Percentiles rank a stretch among this genome's conserved stretches.
These are phyloP conservation scores for Cryptomeria japonica DNA, from an alignment of 75 land plant species.

Conservation along the genomic window DNA sequence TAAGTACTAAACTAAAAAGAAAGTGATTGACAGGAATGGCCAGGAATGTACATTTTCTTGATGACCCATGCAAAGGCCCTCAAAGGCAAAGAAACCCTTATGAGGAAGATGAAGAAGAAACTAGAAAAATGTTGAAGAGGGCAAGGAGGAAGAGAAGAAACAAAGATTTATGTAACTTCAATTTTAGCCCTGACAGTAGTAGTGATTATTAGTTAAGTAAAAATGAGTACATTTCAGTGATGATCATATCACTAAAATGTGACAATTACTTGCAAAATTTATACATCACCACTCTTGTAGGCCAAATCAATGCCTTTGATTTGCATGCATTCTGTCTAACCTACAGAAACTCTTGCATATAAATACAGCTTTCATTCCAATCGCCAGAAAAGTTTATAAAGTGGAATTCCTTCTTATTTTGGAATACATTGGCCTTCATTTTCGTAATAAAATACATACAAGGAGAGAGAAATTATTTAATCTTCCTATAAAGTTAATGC, in stretches of 20 bases:
- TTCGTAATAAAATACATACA: neutral
- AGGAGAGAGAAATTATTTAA: neutral
- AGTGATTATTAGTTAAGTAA: neutral
- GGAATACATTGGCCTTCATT: neutral
- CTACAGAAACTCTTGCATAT: neutral
- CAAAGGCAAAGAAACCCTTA: neutral
- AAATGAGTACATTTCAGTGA: neutral
- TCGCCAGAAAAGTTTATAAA: neutral
- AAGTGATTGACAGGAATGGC: neutral
- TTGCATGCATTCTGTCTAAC: neutral
- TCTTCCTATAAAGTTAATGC: neutral
- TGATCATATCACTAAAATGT: neutral
- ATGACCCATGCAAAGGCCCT: neutral
- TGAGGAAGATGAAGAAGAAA: constrained; percentile 5
- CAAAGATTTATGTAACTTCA: neutral
- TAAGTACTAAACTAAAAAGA: neutral
- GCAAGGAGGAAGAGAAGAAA: constrained; percentile 7
- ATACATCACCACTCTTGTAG: neutral
- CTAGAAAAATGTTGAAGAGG: neutral
- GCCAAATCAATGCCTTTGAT: neutral
- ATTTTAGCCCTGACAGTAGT: neutral
- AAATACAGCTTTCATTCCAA: neutral
- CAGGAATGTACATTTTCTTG: neutral
- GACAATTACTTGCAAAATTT: neutral
- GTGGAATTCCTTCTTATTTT: neutral